Base-by-base conservation (phyloP, 2,329 filamentous ascomycete species). In the Fusarium subglutinans region DNA sequence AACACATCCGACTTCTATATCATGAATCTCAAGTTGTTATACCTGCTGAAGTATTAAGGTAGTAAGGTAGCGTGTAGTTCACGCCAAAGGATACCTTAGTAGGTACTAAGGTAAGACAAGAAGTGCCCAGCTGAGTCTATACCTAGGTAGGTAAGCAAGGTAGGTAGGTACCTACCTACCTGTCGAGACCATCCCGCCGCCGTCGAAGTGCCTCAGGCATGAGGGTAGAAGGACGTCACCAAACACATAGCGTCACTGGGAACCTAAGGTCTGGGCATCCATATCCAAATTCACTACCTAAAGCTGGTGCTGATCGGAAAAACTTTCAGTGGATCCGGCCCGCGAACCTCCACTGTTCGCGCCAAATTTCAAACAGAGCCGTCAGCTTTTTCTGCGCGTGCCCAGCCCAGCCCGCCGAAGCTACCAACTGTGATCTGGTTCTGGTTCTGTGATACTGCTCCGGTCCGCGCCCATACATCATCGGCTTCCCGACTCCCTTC, bases 331-430 rank as follows among this genome's bases (percentile, higher is more conserved):
- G 77, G 77, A 70, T 43, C 69, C 73, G 64, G 68, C 69, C 66
- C 57, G 62, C 45, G 51, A 61, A 63, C 56, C 63, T 56, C 67
- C 67, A 70, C 61, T 68, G 71, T 62, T 70, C 72, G 77, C 74
- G 77, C 78, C 75, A 80, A 80, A 80, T 79, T 79, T 80, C 77
- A 57, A 73, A 69, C 62, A 70, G 63, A 72, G 65, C 74, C 71
- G 77, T 77, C 79, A 78, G 79, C 79, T 78, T 81, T 81, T 78
- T 80, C 78, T 79, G 80, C 80, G 80, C 77, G 75, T 76, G 71
- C 73, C 72, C 77, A 79, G 63, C 41, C 64, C 64, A 66, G 77
- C 78, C 80, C 71, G 79, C 76, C 71, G 78, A 79, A 78, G 80
- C 78, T 79, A 73, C 64, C 62, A 61, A 57, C 53, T 67, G 65